These are phyloP conservation scores for Fusarium nygamai DNA, from an alignment of 2,329 filamentous ascomycete species.

Conservation along the genomic window DNA sequence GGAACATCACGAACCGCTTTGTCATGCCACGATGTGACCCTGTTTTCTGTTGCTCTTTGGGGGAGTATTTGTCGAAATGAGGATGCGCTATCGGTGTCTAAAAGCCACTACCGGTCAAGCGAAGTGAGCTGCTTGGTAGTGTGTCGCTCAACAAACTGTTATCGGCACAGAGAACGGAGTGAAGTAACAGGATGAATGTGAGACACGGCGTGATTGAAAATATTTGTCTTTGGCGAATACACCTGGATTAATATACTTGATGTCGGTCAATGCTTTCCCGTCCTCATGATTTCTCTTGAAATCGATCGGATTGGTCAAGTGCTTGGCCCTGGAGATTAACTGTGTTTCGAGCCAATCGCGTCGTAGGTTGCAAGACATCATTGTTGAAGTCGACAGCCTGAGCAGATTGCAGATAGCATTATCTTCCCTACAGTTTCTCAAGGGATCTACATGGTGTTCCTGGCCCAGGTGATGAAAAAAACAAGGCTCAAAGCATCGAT, in stretches of 20 bases:
- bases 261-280: background rate
- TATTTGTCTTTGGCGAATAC: background rate
- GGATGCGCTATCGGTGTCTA: background rate
- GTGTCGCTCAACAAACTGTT: background rate
- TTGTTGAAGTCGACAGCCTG: background rate
- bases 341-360: background rate
- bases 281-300: background rate
- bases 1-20: conserved; percentile 9
- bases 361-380: background rate
- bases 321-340: background rate
- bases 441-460: background rate
- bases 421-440: background rate
- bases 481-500: background rate
- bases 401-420: background rate
- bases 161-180: background rate
- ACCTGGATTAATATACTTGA: background rate
- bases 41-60: conserved; percentile 2
- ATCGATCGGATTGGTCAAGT: background rate
- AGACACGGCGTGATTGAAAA: background rate
- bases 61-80: background rate
- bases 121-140: conserved; percentile 16
- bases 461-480: background rate
- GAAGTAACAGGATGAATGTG: background rate
- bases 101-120: conserved; percentile 18
- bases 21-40: conserved; percentile 4